These are phyloP conservation scores for Dothideomycetes sp. DNA, from an alignment of 2,329 filamentous ascomycete genomes.

Conservation along the genomic window DNA sequence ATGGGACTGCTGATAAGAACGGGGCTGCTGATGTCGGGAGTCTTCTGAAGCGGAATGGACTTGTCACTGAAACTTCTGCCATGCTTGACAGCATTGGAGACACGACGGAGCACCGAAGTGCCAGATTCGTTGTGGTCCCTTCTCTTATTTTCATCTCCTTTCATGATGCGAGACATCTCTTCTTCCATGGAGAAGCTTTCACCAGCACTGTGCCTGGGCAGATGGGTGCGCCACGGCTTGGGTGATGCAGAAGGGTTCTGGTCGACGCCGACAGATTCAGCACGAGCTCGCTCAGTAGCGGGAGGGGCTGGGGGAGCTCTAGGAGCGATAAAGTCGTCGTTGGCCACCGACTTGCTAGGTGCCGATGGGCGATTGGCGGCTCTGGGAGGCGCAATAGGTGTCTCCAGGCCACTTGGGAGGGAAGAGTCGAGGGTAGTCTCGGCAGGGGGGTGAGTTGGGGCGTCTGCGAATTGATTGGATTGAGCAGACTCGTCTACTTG, in stretches of 20 bases:
- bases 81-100: slow-evolving; percentile 90
- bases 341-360: slow-evolving; percentile 31
- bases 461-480: slow-evolving; percentile 28
- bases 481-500: slow-evolving; percentile 26
- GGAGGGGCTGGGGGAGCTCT: slow-evolving; percentile 36
- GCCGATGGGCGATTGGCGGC: slow-evolving; percentile 37
- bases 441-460: slow-evolving; percentile 20
- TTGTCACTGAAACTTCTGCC: slow-evolving; percentile 73
- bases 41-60: slow-evolving; percentile 11
- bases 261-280: slow-evolving; percentile 37
- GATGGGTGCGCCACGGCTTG: slow-evolving; percentile 20
- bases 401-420: slow-evolving; percentile 31
- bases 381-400: slow-evolving; percentile 36
- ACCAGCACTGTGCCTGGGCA: slow-evolving; percentile 55
- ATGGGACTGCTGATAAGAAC: slow-evolving; percentile 63
- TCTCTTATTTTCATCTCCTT: slow-evolving; percentile 55
- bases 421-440: slow-evolving; percentile 30
- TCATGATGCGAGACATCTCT: slow-evolving; percentile 83
- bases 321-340: slow-evolving; percentile 38
- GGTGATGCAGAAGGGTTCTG: slow-evolving; percentile 22
- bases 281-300: slow-evolving; percentile 20
- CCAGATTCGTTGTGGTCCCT: slow-evolving; percentile 25
- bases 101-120: slow-evolving; percentile 70
- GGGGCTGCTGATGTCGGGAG: slow-evolving; percentile 21
- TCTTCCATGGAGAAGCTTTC: slow-evolving; percentile 92